Evolutionary conservation across 768 basidiomycete species (phyloP), one percentile per base, ranked within the genome.

Genomic region (Daedaleopsis sinensis): DNA sequence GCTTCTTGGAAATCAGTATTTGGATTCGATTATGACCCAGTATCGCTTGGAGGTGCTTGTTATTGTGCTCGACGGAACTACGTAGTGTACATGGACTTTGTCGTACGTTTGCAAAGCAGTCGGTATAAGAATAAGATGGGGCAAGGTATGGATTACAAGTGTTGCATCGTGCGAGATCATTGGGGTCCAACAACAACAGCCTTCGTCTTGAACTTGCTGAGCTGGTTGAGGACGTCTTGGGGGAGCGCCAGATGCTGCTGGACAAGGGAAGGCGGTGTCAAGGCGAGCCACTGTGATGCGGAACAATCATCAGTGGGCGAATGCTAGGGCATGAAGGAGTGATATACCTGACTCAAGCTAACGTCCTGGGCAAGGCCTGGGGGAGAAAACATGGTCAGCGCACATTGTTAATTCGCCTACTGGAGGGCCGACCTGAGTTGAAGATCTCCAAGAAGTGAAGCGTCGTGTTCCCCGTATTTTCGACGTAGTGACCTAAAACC

Each of bases 371-470:
- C 82, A 44, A 73, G 62, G 57, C 77, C 82, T 67, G 27, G 5
- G 15, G 18, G 11, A 38, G 39, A 19, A 38, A 2, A 50, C 39
- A 21, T 4, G 12, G 21, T 23, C 15, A 3, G 44, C 24, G 50
- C 18, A 7, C 1, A 52, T 11, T 12, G n/a, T 1, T 37, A 27
- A 10, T 52, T 19, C 2, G 16, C 24, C 18, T 12, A 42, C n/a
- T 5, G 2, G 32, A 16, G 6, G n/a, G 42, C 54, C 7, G 35
- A 64, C 62, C 62, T n/a, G 66, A 53, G 47, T 65, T 65, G 69
- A 88, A 84, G 15, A 89, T 80, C 68, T 89, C 87, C 9, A 90
- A 74, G 67, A 82, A 84, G 59, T 74, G 77, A 24, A 89, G 68
- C 0, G 87, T 82, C 1, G 80, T 78, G 62, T 86, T 82, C 15